A percentile compares a stretch with the other conserved stretches of the same genome.
These are phyloP conservation scores for Gaeumannomyces sp. DNA, from an alignment of 2,329 filamentous ascomycete genomes.

Conservation along the genomic window DNA sequence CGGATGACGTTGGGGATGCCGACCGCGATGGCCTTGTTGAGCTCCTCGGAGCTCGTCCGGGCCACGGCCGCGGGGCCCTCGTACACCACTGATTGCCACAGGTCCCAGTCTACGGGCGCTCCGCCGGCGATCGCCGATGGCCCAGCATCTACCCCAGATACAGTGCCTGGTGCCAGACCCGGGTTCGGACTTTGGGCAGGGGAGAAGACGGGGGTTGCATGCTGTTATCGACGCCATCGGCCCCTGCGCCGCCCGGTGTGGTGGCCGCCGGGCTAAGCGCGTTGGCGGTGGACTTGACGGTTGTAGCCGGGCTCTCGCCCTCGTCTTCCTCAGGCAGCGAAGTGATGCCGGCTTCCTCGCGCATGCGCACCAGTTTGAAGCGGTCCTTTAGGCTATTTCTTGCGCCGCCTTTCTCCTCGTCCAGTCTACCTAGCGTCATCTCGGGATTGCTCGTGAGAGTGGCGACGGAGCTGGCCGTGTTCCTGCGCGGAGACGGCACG, in stretches of 20 bases:
- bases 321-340: conserved; percentile 47
- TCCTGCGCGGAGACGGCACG: conserved; percentile 49
- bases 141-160: conserved; percentile 70
- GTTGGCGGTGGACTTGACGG: conserved; percentile 10
- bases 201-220: conserved; percentile 36
- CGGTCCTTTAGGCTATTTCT: conserved; percentile 68
- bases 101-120: conserved; percentile 86
- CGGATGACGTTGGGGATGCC: conserved; percentile 93
- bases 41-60: conserved; percentile 78
- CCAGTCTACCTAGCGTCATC: conserved; percentile 68
- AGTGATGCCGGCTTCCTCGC: conserved; percentile 61
- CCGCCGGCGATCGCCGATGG: conserved; percentile 63
- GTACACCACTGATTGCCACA: conserved; percentile 95
- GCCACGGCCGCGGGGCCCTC: conserved; percentile 86
- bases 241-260: neutral
- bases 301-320: neutral
- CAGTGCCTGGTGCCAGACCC: conserved; percentile 76
- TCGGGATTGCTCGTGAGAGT: conserved; percentile 78
- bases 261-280: conserved; percentile 12
- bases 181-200: conserved; percentile 61
- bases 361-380: conserved; percentile 70
- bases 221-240: conserved; percentile 17
- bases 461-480: conserved; percentile 73
- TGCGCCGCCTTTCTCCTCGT: conserved; percentile 49
- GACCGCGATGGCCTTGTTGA: conserved; percentile 84